phyloP scores from a whole-genome alignment of 192 early-diverging fungal genomes.

The Coemansia sp. region DNA sequence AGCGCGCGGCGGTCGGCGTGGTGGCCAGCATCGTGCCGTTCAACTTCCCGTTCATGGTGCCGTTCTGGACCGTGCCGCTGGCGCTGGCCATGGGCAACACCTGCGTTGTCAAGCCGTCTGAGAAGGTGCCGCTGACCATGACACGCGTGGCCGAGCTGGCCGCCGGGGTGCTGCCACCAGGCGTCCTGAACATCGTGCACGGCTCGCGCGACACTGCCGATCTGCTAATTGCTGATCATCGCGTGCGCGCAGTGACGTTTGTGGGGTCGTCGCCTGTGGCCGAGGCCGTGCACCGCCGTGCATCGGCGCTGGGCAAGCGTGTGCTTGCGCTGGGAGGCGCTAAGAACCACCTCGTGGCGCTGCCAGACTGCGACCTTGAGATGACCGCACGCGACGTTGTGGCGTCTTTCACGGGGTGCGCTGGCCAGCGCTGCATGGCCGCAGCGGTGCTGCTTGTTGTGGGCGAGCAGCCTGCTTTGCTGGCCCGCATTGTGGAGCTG shows the following conservation, averaged over 20 bases:
- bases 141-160: constrained; percentile 57
- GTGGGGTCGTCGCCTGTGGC: constrained; percentile 80
- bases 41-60: constrained; percentile 83
- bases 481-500: constrained; percentile 58
- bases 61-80: constrained; percentile 77
- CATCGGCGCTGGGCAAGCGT: constrained; percentile 58
- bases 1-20: constrained; percentile 64
- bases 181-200: constrained; percentile 74
- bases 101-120: constrained; percentile 72
- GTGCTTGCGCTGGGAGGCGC: constrained; percentile 68
- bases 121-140: constrained; percentile 82
- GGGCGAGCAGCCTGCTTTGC: constrained; percentile 62
- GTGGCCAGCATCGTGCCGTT: constrained; percentile 78
- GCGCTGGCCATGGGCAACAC: constrained; percentile 69
- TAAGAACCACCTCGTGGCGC: constrained; percentile 78
- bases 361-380: constrained; percentile 69
- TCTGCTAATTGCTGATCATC: constrained; percentile 57
- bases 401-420: constrained; percentile 69
- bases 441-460: constrained; percentile 68
- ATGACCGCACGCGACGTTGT: constrained; percentile 77
- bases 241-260: constrained; percentile 69
- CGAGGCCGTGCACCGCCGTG: constrained; percentile 51
- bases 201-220: constrained; percentile 54
- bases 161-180: constrained; percentile 60
- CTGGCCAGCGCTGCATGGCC: constrained; percentile 78